Percentiles rank a stretch among this genome's conserved stretches.
Evolutionary conservation across 805 yeast genomes (phyloP).

Genomic region (Yarrowia osloensis): DNA sequence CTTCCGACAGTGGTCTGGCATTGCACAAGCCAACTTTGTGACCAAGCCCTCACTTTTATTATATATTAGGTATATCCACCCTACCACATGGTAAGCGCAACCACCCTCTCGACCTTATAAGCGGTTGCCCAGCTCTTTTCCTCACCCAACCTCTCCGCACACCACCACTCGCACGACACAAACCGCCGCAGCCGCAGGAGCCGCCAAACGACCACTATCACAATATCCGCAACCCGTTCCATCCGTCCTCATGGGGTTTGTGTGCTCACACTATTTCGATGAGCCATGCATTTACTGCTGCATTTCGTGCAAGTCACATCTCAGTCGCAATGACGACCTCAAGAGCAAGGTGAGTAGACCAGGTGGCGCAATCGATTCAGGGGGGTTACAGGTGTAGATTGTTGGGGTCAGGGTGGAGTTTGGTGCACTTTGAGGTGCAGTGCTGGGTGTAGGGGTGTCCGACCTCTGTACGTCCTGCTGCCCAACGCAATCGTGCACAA

Average conservation of each 20-base stretch:
- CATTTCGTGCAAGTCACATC: conserved; percentile 47
- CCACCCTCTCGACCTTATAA: neutral
- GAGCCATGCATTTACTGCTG: conserved; percentile 46
- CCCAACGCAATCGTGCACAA: conserved; percentile 29
- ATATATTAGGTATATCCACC: conserved; percentile 15
- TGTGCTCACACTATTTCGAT: conserved; percentile 48
- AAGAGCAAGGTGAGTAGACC: conserved; percentile 44
- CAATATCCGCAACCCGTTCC: neutral
- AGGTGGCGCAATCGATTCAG: too few relatives aligned
- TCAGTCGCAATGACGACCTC: conserved; percentile 44
- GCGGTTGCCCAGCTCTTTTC: neutral
- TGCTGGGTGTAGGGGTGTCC: too few relatives aligned
- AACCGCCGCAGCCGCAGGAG: neutral
- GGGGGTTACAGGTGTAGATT: too few relatives aligned
- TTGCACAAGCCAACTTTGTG: conserved; percentile 21
- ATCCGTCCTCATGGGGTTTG: conserved; percentile 49
- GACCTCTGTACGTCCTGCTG: conserved; percentile 3
- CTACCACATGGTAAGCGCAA: neutral
- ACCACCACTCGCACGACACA: neutral
- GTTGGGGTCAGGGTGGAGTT: too few relatives aligned
- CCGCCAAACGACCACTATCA: neutral
- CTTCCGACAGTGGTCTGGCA: neutral
- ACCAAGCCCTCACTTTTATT: conserved; percentile 11
- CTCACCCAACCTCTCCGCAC: neutral
- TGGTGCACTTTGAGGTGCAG: too few relatives aligned